Evolutionary conservation across 495 filamentous ascomycete genomes (phyloP).

Genomic region (Glarea lozoyensis): DNA sequence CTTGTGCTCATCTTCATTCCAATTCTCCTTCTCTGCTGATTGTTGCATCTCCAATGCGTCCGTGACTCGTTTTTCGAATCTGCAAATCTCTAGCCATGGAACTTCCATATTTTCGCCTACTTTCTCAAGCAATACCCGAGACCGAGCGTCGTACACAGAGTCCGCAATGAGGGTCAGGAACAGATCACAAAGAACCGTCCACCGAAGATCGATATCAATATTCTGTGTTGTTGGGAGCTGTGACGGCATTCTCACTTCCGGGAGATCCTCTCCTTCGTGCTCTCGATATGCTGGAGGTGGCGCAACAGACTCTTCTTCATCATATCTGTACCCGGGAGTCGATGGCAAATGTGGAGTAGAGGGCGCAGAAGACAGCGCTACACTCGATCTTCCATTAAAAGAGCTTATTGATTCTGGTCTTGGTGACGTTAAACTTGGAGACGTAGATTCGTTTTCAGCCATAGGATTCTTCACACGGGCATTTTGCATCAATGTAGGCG

Average conservation of each 20-base stretch:
- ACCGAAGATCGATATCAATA: constrained; percentile 92
- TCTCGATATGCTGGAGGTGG: constrained; percentile 66
- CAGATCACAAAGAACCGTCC: constrained; percentile 95
- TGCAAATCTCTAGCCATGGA: constrained; percentile 86
- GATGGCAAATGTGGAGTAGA: constrained; percentile 20
- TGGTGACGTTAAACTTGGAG: constrained; percentile 4
- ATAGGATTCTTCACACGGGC: constrained; percentile 89
- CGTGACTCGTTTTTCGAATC: constrained; percentile 95
- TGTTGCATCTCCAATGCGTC: constrained; percentile 98
- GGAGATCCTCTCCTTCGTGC: constrained; percentile 59
- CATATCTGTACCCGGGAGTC: constrained; percentile 13
- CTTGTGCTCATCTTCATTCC: constrained; percentile 95
- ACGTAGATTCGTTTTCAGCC: constrained; percentile 35
- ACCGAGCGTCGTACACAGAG: constrained; percentile 85
- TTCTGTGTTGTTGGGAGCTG: constrained; percentile 71
- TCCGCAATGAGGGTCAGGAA: constrained; percentile 95
- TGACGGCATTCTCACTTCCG: constrained; percentile 68
- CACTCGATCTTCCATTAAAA: constrained; percentile 2
- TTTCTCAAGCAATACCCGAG: constrained; percentile 73
- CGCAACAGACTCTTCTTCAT: constrained; percentile 32
- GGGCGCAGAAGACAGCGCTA: constrained; percentile 10
- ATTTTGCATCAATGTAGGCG: constrained; percentile 84
- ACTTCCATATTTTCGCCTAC: constrained; percentile 74
- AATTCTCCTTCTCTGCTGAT: constrained; percentile 83
- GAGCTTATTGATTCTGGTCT: constrained; percentile 11